phyloP scores from a whole-genome alignment of 805 yeast genomes.

The Grigorovia humatica region DNA sequence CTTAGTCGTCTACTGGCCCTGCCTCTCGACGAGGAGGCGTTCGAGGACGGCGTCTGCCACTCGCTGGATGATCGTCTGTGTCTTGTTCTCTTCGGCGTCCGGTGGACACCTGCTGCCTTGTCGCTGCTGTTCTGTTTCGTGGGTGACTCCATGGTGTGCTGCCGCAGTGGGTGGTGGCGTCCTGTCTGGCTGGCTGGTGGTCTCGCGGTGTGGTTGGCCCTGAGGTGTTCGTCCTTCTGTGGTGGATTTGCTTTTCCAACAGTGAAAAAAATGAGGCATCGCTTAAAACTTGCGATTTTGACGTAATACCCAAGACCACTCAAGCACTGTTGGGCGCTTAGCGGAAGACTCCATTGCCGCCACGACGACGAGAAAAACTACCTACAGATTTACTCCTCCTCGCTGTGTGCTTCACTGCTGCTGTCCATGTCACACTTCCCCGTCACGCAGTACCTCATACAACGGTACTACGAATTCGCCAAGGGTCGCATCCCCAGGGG shows the following conservation, averaged over 20 bases:
- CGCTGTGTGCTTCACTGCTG: background rate
- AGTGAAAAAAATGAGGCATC: no score
- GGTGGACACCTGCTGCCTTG: background rate
- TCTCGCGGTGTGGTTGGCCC: no score
- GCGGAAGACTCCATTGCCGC: no score
- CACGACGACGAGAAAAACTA: no score
- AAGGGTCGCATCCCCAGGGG: background rate
- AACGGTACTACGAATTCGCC: background rate
- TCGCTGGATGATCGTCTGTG: background rate
- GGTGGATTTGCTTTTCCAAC: no score
- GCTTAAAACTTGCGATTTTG: no score
- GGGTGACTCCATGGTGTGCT: background rate
- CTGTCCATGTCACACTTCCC: background rate
- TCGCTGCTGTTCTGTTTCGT: constrained; percentile 10
- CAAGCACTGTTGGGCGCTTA: no score
- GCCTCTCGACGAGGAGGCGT: background rate
- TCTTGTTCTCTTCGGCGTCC: background rate
- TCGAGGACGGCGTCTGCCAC: background rate
- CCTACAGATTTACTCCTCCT: background rate
- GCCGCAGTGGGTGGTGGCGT: no score
- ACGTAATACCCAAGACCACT: no score
- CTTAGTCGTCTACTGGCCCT: constrained; percentile 1
- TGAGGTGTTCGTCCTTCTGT: no score
- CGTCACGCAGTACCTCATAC: background rate
- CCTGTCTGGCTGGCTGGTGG: no score